Evolutionary conservation across 768 basidiomycete genomes (phyloP).

Genomic region (Artomyces pyxidatus): DNA sequence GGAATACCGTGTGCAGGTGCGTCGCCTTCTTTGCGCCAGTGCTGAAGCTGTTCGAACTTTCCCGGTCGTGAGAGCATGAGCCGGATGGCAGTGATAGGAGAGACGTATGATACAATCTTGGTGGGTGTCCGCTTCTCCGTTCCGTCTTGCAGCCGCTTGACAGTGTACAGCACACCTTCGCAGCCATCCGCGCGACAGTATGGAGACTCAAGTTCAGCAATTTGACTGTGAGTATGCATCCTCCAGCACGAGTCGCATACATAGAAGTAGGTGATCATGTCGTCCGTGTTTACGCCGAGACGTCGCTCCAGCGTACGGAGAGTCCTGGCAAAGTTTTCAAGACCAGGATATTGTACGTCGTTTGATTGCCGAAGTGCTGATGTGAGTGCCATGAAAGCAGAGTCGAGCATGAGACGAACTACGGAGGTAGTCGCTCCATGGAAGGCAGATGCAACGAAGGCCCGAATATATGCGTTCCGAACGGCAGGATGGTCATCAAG

Average conservation of each 20-base stretch:
- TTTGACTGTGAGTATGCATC: slow-evolving; percentile 7
- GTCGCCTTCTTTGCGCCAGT: slow-evolving; percentile 18
- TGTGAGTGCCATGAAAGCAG: background rate
- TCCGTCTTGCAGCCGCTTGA: slow-evolving; percentile 6
- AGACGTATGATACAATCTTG: slow-evolving; percentile 18
- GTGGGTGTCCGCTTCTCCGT: slow-evolving; percentile 14
- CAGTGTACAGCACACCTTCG: slow-evolving; percentile 11
- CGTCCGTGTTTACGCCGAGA: slow-evolving; percentile 16
- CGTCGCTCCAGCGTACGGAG: slow-evolving; percentile 17
- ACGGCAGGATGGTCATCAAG: background rate
- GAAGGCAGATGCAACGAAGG: background rate
- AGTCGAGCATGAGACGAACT: background rate
- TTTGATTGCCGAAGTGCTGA: background rate
- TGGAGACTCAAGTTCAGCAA: background rate
- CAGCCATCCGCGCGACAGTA: background rate
- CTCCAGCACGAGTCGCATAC: slow-evolving; percentile 19
- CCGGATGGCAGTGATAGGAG: slow-evolving; percentile 12
- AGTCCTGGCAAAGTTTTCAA: slow-evolving; percentile 16
- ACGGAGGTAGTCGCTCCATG: background rate
- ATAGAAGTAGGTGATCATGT: slow-evolving; percentile 16
- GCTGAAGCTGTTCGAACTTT: slow-evolving; percentile 20
- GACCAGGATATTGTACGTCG: slow-evolving; percentile 10
- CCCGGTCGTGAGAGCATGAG: slow-evolving; percentile 17
- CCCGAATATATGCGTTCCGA: background rate
- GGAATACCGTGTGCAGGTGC: slow-evolving; percentile 7